Conservation (phyloP, 2,329 filamentous ascomycete genomes). For the Pyrenochaeta sp. region DNA sequence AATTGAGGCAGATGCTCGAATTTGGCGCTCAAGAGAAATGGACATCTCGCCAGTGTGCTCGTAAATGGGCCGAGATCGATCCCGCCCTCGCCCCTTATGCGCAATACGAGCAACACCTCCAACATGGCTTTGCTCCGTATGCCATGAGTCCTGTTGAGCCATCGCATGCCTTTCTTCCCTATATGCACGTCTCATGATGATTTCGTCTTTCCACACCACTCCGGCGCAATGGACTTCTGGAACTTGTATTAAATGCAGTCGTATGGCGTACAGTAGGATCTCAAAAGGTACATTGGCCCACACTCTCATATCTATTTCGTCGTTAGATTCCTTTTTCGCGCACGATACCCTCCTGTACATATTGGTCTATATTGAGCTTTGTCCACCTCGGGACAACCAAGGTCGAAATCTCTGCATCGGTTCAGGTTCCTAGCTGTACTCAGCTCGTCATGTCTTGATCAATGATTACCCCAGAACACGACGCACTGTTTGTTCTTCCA, state of each 20-base stretch:
- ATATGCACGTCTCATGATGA: slow-evolving; percentile 38
- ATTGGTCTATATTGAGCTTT: too few relatives aligned
- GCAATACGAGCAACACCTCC: slow-evolving; percentile 42
- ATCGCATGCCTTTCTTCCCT: slow-evolving; percentile 37
- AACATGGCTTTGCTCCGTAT: slow-evolving; percentile 42
- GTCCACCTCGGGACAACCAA: too few relatives aligned
- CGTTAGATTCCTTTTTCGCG: too few relatives aligned
- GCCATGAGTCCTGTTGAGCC: slow-evolving; percentile 47
- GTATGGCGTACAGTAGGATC: background rate
- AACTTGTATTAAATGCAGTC: background rate
- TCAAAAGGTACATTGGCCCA: too few relatives aligned
- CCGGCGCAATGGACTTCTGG: background rate
- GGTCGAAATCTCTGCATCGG: too few relatives aligned
- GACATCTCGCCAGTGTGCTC: slow-evolving; percentile 58
- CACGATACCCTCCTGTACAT: too few relatives aligned
- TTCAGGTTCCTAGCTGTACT: too few relatives aligned
- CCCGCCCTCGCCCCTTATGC: slow-evolving; percentile 41
- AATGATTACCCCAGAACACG: too few relatives aligned
- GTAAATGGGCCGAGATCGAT: slow-evolving; percentile 60
- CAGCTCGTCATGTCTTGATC: too few relatives aligned
- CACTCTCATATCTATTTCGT: too few relatives aligned
- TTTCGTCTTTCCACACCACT: background rate
- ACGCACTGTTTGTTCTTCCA: too few relatives aligned
- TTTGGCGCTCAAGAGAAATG: slow-evolving; percentile 60
- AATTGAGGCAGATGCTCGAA: slow-evolving; percentile 57